Conservation (phyloP, 2,329 filamentous ascomycete genomes). For the Ilyonectria destructans region DNA sequence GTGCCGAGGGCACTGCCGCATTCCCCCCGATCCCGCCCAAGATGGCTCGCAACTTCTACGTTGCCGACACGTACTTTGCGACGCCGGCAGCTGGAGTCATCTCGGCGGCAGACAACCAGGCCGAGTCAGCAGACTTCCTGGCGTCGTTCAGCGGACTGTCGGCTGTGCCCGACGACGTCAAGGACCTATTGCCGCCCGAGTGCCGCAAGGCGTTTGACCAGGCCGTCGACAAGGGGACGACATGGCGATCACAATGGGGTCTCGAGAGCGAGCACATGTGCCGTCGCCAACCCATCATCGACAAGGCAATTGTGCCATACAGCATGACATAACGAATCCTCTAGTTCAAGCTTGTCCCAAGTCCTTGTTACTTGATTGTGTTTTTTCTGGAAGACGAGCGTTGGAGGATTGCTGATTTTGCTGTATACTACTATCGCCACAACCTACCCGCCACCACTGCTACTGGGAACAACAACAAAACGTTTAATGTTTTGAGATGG, state of each 20-base stretch:
- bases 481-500: background rate
- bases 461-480: background rate
- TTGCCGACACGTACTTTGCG: constrained; percentile 71
- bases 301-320: constrained; percentile 77
- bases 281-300: constrained; percentile 70
- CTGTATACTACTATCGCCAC: constrained; percentile 7
- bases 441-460: background rate
- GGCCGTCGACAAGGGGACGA: constrained; percentile 74
- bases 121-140: constrained; percentile 64
- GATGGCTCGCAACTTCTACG: constrained; percentile 70
- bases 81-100: constrained; percentile 65
- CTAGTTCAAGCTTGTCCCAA: background rate
- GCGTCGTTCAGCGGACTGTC: constrained; percentile 73
- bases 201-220: constrained; percentile 82
- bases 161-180: constrained; percentile 77
- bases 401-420: constrained; percentile 10
- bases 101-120: constrained; percentile 61
- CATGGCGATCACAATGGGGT: constrained; percentile 84
- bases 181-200: constrained; percentile 77
- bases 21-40: constrained; percentile 67
- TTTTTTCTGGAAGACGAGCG: constrained; percentile 1
- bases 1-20: constrained; percentile 50
- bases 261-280: constrained; percentile 74
- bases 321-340: constrained; percentile 56
- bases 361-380: background rate